These are phyloP conservation scores for Colletotrichum gigasporum DNA, from an alignment of 2,329 filamentous ascomycete species.

Conservation along the genomic window DNA sequence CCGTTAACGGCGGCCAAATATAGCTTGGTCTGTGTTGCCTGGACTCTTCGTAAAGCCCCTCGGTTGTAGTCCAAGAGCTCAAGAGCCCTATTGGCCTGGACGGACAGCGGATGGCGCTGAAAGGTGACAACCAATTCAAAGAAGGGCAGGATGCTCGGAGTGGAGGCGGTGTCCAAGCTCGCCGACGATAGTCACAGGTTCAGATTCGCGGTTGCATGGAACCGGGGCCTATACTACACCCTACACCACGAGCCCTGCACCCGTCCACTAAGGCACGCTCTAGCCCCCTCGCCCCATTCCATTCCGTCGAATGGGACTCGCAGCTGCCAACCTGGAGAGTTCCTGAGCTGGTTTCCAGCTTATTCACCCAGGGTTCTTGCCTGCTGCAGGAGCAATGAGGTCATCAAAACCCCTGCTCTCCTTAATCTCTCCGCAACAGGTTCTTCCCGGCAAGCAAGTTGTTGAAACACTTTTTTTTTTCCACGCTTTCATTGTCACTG, in stretches of 20 bases:
- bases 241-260: slow-evolving; percentile 15
- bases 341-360: neutral
- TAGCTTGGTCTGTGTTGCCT: neutral
- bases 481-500: neutral
- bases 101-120: neutral
- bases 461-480: slow-evolving; percentile 5
- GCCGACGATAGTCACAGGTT: slow-evolving; percentile 21
- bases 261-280: neutral
- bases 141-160: neutral
- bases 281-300: neutral
- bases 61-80: neutral
- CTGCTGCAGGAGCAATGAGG: slow-evolving; percentile 23
- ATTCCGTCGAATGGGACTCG: slow-evolving; percentile 1
- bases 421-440: slow-evolving; percentile 29
- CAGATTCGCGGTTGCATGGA: slow-evolving; percentile 27
- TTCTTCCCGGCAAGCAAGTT: slow-evolving; percentile 14
- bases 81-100: neutral
- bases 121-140: neutral
- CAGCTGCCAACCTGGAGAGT: neutral
- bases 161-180: slow-evolving; percentile 14
- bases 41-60: neutral
- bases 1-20: neutral
- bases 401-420: slow-evolving; percentile 25
- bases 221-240: too few species aligned
- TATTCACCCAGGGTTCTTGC: slow-evolving; percentile 16